Percentiles rank a stretch among this genome's conserved stretches.
Conservation (phyloP, 1,139 yeast genomes). For the Petasospora fabianii region DNA sequence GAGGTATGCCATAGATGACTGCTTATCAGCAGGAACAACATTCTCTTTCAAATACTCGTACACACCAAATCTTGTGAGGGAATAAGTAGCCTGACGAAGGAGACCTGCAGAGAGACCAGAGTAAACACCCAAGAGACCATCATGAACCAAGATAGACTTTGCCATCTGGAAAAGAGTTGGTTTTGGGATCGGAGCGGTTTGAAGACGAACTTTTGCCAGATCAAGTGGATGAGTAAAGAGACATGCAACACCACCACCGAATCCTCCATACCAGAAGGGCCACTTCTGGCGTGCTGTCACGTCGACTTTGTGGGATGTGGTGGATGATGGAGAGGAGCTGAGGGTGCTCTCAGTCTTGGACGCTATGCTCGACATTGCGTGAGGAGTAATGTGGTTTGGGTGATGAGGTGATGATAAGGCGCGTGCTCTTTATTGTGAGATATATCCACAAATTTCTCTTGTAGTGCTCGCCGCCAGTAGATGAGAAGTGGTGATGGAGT, state of each 20-base stretch:
- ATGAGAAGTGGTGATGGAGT: too few species aligned
- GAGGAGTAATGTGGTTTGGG: not conserved
- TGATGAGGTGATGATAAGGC: too few species aligned
- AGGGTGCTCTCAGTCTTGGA: constrained; percentile 1
- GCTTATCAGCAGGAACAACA: constrained; percentile 35
- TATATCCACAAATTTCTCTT: too few species aligned
- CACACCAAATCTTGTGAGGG: constrained; percentile 80
- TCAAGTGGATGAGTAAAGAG: constrained; percentile 69
- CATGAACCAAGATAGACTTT: constrained; percentile 52
- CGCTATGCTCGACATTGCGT: not conserved
- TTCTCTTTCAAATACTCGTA: constrained; percentile 71
- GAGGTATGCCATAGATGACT: constrained; percentile 34
- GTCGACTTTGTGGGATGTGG: constrained; percentile 1
- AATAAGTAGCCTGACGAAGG: constrained; percentile 83
- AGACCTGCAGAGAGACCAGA: constrained; percentile 81
- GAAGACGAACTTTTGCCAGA: constrained; percentile 80
- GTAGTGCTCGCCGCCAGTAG: too few species aligned
- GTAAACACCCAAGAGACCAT: constrained; percentile 67
- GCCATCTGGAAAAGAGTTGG: constrained; percentile 62
- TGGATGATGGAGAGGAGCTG: not conserved
- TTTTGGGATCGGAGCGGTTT: constrained; percentile 64
- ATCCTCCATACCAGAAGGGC: constrained; percentile 61
- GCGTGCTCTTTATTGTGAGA: too few species aligned
- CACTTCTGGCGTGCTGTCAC: constrained; percentile 27
- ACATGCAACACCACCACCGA: constrained; percentile 66